Evolutionary conservation across 257 asterid species (phyloP), one percentile per base, ranked within the genome.

Genomic region (Ehretia macrophylla): DNA sequence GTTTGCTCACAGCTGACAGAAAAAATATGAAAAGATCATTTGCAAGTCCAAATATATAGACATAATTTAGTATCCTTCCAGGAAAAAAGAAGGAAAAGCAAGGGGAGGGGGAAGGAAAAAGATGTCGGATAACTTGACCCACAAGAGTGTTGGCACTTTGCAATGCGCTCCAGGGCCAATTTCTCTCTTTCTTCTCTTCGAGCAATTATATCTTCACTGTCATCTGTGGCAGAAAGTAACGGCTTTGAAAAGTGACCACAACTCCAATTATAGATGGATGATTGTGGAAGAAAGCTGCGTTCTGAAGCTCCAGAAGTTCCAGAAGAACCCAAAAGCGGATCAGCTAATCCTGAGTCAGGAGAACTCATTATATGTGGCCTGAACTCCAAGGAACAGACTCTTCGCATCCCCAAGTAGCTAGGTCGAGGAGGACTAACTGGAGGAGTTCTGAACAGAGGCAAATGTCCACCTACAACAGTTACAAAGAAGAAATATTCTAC

Each of bases 371-470:
- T 60, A 75, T 87, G 94, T 17, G 99, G 99, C 74, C 99, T 79
- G 67, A 93, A 93, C 68, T 93, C 99, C 71, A 93, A 80, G 63
- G 99, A 93, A 76, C 80, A 89, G 40, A 93, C 99, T 78, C 99
- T 93, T 61, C 99, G 83, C 69, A 93, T 82, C 68, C 95, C 94
- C 83, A 87, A 59, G 79, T 85, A 87, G 72, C 89, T 93, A 54
- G 99, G 85, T 56, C 95, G 83, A 39, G 97, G 99, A 56, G 99
- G 99, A 77, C 99, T 93, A 68, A 93, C 97, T 44, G 99, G 99
- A 72, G 99, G 99, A 0, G 99, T 93, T 77, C 96, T 87, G 72
- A 93, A 93, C 67, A 87, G 75, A 17, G 96, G 93, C 78, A 93
- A 68, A 83, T 83, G 90, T 40, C 81, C 88, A 63, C 90, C 90